A percentile compares a stretch with the other conserved stretches of the same genome.
phyloP scores from a whole-genome alignment of 257 asterid species.

The Plectranthus barbatus region DNA sequence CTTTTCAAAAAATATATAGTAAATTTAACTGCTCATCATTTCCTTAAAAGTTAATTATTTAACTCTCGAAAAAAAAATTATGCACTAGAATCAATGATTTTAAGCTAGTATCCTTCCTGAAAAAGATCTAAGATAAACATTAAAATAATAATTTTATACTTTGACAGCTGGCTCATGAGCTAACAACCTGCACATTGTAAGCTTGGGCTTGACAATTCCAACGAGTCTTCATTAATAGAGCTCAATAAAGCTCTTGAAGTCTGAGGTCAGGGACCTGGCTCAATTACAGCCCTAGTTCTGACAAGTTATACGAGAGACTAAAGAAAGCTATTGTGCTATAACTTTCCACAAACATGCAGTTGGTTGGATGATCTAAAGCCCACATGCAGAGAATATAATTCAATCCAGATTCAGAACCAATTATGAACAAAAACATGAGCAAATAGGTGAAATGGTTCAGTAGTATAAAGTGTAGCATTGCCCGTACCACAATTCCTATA shows the following conservation, averaged over 20 bases:
- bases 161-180: background rate
- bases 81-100: no score
- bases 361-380: background rate
- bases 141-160: no score
- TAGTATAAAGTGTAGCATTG: background rate
- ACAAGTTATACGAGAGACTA: no score
- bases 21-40: no score
- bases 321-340: no score
- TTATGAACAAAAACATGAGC: background rate
- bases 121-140: no score
- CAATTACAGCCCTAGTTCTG: background rate
- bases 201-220: background rate
- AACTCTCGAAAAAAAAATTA: no score
- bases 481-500: background rate
- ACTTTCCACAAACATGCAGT: background rate
- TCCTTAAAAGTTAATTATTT: no score
- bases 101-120: no score
- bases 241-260: background rate
- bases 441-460: no score
- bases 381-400: background rate
- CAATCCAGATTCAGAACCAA: background rate
- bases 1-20: no score
- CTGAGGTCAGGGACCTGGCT: background rate
- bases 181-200: background rate
- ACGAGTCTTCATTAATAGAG: background rate